Conservation (phyloP, 1,284 basidiomycete genomes). For the Cutaneotrichosporon arboriforme region DNA sequence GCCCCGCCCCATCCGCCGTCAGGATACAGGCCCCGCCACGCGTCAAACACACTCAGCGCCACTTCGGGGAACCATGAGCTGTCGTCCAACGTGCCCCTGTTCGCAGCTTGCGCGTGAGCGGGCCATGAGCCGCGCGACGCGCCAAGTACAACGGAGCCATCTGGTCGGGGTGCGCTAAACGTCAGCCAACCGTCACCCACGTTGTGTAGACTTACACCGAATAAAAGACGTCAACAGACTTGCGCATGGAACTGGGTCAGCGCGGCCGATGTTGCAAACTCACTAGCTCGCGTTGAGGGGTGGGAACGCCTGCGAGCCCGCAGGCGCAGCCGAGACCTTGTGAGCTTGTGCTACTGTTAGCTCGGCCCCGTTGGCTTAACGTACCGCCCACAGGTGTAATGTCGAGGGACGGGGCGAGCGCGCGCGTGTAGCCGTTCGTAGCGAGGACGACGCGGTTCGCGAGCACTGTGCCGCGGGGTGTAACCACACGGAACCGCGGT, state of each 20-base stretch:
- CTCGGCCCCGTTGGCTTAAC: not conserved
- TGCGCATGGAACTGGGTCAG: constrained; percentile 26
- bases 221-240: constrained; percentile 31
- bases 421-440: constrained; percentile 29
- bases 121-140: constrained; percentile 21
- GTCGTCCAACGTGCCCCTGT: constrained; percentile 24
- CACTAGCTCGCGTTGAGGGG: constrained; percentile 24
- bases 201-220: constrained; percentile 24
- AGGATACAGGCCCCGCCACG: constrained; percentile 19
- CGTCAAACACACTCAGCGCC: constrained; percentile 15
- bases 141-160: constrained; percentile 33
- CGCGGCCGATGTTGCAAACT: too few species aligned
- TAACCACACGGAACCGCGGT: constrained; percentile 28
- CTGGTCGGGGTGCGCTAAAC: constrained; percentile 25
- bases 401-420: too few species aligned
- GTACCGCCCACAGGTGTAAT: too few species aligned
- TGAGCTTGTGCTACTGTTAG: constrained; percentile 31
- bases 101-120: not conserved
- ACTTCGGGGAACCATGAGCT: constrained; percentile 14
- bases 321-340: constrained; percentile 28
- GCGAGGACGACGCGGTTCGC: constrained; percentile 27
- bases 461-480: constrained; percentile 26
- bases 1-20: constrained; percentile 19
- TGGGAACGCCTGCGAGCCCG: constrained; percentile 8
- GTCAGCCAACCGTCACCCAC: not conserved